Evolutionary conservation across 495 filamentous ascomycete species (phyloP).

Genomic region (Penicillium pulvis): DNA sequence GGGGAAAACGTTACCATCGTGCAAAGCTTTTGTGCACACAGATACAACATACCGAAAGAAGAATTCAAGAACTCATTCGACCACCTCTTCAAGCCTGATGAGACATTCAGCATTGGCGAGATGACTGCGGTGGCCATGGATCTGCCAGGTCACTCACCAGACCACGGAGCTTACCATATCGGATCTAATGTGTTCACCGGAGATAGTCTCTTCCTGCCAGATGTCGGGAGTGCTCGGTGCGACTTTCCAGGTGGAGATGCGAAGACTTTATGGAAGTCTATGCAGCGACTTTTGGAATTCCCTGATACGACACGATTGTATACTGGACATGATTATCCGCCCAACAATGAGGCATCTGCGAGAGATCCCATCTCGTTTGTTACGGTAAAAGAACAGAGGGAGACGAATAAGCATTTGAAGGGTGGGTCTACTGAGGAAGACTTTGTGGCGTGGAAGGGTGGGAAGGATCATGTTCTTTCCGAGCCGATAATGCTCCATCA

Average conservation of each 20-base stretch:
- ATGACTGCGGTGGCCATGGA: constrained; percentile 44
- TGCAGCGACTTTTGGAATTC: constrained; percentile 44
- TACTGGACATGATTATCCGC: constrained; percentile 50
- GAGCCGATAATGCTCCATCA: constrained; percentile 53
- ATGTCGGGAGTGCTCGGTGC: constrained; percentile 55
- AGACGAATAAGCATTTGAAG: constrained; percentile 53
- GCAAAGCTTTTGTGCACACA: constrained; percentile 44
- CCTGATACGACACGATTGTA: constrained; percentile 41
- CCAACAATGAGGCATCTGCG: constrained; percentile 12
- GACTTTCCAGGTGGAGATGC: constrained; percentile 57
- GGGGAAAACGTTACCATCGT: constrained; percentile 49
- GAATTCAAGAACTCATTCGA: constrained; percentile 51
- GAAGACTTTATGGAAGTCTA: constrained; percentile 41
- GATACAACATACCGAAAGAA: constrained; percentile 39
- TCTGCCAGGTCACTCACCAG: constrained; percentile 59
- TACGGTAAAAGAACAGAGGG: constrained; percentile 49
- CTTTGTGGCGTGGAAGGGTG: constrained; percentile 45
- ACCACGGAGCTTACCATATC: constrained; percentile 57
- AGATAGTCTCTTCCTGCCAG: constrained; percentile 56
- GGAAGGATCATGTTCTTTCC: constrained; percentile 41
- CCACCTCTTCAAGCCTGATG: constrained; percentile 47
- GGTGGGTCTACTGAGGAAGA: constrained; percentile 39
- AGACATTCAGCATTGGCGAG: constrained; percentile 47
- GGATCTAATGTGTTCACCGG: constrained; percentile 58
- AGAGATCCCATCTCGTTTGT: constrained; percentile 35